phyloP scores from a whole-genome alignment of 2,329 filamentous ascomycete species.

The Colletotrichum magnum region DNA sequence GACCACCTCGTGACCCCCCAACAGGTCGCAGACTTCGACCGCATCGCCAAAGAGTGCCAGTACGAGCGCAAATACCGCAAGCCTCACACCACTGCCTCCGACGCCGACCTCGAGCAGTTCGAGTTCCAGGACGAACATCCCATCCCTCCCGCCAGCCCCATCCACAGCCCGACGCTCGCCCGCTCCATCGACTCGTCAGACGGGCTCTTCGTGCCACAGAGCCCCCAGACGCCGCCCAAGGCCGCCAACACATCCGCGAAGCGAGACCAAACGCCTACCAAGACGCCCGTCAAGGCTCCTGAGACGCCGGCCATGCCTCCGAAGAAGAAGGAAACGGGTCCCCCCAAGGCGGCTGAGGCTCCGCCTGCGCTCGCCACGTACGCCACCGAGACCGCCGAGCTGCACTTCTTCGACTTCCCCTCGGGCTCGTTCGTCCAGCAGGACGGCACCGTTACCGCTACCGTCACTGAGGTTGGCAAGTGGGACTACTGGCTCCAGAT shows the following conservation, averaged over 20 bases:
- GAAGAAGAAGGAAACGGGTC: conserved; percentile 50
- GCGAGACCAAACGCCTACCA: conserved; percentile 53
- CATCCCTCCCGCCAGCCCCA: conserved; percentile 74
- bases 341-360: conserved; percentile 72
- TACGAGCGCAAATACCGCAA: conserved; percentile 96
- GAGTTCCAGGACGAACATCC: conserved; percentile 78
- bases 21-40: conserved; percentile 85
- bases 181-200: conserved; percentile 71
- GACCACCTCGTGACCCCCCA: conserved; percentile 78
- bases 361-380: conserved; percentile 82
- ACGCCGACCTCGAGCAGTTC: conserved; percentile 86
- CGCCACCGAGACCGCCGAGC: conserved; percentile 81
- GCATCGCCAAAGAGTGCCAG: conserved; percentile 90
- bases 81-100: conserved; percentile 83
- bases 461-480: conserved; percentile 86
- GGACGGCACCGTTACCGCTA: conserved; percentile 80
- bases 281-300: conserved; percentile 44
- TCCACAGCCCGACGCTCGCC: conserved; percentile 70
- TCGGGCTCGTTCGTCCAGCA: conserved; percentile 88
- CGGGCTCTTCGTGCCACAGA: conserved; percentile 59
- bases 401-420: conserved; percentile 94
- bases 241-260: conserved; percentile 64
- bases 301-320: conserved; percentile 50
- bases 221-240: conserved; percentile 51
- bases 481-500: conserved; percentile 99